Percentiles rank a stretch among this genome's conserved stretches.
Evolutionary conservation across 495 filamentous ascomycete species (phyloP).

Genomic region (Letharia columbiana): DNA sequence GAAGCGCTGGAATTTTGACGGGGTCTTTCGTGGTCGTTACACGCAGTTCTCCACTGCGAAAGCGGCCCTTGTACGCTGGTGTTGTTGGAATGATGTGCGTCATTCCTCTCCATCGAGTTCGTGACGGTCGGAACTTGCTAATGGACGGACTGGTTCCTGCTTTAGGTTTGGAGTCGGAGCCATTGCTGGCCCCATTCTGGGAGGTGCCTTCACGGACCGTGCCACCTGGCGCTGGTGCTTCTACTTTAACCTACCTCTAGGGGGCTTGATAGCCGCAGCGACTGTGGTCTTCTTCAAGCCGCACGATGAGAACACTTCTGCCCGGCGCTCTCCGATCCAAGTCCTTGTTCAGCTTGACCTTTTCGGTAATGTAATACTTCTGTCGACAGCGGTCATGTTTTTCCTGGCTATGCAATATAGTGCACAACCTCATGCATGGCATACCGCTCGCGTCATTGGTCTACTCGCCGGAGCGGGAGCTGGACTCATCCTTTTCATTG

Average conservation of each 20-base stretch:
- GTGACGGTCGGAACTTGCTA: background rate
- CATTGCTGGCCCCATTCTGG: slow-evolving; percentile 46
- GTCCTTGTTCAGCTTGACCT: background rate
- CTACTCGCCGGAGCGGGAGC: background rate
- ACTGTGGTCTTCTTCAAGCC: background rate
- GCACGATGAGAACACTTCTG: background rate
- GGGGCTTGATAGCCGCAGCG: slow-evolving; percentile 39
- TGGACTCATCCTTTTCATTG: background rate
- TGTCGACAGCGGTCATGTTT: background rate
- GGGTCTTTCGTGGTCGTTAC: slow-evolving; percentile 47
- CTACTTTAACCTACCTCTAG: slow-evolving; percentile 56
- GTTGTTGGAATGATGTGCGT: slow-evolving; percentile 13
- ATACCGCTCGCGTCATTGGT: background rate
- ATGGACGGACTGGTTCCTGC: background rate
- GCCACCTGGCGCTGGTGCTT: slow-evolving; percentile 52
- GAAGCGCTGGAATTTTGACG: slow-evolving; percentile 40
- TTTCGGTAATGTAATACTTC: background rate
- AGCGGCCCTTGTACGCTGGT: slow-evolving; percentile 30
- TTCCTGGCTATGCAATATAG: slow-evolving; percentile 1
- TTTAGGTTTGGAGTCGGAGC: slow-evolving; percentile 25
- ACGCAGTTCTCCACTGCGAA: slow-evolving; percentile 36
- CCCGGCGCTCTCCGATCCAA: background rate
- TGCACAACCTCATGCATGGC: background rate
- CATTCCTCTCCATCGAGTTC: background rate
- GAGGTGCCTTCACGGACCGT: slow-evolving; percentile 50